These are phyloP conservation scores for Microdochium nivale DNA, from an alignment of 2,329 filamentous ascomycete genomes.

Conservation along the genomic window DNA sequence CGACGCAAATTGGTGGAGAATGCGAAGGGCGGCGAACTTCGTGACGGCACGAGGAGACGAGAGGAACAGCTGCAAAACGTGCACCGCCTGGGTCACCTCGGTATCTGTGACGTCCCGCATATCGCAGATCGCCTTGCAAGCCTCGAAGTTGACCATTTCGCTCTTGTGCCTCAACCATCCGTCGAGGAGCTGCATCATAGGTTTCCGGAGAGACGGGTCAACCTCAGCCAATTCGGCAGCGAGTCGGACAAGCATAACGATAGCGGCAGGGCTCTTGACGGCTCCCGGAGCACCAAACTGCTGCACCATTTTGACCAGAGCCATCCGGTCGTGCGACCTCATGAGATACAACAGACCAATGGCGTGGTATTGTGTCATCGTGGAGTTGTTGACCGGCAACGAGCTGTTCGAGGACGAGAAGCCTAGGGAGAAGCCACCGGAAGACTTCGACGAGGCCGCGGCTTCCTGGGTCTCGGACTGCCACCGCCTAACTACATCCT, in stretches of 20 bases:
- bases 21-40: conserved; percentile 94
- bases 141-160: conserved; percentile 99
- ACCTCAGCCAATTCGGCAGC: conserved; percentile 93
- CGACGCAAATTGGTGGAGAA: conserved; percentile 90
- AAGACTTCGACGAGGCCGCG: conserved; percentile 81
- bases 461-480: conserved; percentile 98
- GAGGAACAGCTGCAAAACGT: conserved; percentile 92
- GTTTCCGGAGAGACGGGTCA: conserved; percentile 77
- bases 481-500: conserved; percentile 93
- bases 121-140: conserved; percentile 94
- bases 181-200: conserved; percentile 95
- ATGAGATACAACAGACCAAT: conserved; percentile 97
- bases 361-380: conserved; percentile 97
- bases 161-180: conserved; percentile 97
- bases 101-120: conserved; percentile 88
- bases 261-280: conserved; percentile 89
- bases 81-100: conserved; percentile 85
- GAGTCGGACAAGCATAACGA: conserved; percentile 84
- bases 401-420: conserved; percentile 75
- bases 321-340: conserved; percentile 96
- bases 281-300: conserved; percentile 88
- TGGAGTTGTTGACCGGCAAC: conserved; percentile 80
- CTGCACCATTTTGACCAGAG: conserved; percentile 99
- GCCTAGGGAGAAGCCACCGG: conserved; percentile 81
- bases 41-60: conserved; percentile 92